Base-by-base conservation (phyloP, 2,329 filamentous ascomycete genomes). In the Scedosporium boydii region DNA sequence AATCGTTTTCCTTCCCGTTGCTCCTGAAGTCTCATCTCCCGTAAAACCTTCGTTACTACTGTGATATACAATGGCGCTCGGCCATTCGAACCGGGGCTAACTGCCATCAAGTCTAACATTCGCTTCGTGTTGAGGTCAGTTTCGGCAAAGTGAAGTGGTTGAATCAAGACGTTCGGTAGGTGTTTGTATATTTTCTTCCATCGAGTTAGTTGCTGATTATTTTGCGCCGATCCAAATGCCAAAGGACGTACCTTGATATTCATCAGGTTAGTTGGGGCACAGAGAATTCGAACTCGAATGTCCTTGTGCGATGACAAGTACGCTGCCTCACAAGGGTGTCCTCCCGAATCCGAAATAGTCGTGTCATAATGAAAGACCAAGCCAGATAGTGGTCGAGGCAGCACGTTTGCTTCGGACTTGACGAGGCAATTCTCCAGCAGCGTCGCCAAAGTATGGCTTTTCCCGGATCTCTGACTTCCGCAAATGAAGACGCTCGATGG, bases 361-460 rank as follows among this genome's bases (percentile, higher is more conserved):
- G 77, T 78, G 65, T 87, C 84, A 63, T 86, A 89, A 65, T 89
- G 85, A 58, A 89, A 88, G 0, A 89, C 80, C 0, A 89, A 72
- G 0, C 82, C 85, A 0, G 84, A 82, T 0, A 88, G 72, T 0
- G 85, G 84, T 0, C 73, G 73, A 0, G 77, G 75, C 1, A 87
- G 73, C 0, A 70, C 68, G 6, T 80, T 81, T 0, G 80, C 73
- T 0, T 70, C 67, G 0, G 75, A 80, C 0, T 70, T 66, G 1
- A 84, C 71, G 0, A 88, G 72, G 42, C 80, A 86, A 65, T 83
- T 85, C 67, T 88, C 85, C 0, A 83, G 68, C 1, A 83, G 65
- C 58, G 79, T 83, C 1, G 80, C 80, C 1, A 87, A 73, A 0
- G 82, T 85, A 64, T 88, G 84, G 56, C 82, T 85, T 68, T 88